Conservation (phyloP, 805 yeast genomes). For the Schizosaccharomyces lindneri region DNA sequence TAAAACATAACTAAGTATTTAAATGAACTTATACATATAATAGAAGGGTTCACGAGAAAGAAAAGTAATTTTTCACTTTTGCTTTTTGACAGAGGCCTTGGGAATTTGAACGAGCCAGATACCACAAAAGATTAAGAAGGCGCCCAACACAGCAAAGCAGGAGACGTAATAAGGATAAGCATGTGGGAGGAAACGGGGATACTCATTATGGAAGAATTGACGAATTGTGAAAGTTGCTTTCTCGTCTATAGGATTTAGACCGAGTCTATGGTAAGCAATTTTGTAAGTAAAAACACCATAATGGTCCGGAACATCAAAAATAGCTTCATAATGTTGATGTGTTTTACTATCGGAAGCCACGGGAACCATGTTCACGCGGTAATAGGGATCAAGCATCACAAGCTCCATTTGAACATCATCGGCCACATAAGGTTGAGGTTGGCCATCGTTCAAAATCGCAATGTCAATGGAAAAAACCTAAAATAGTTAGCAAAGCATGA, state of each 20-base stretch:
- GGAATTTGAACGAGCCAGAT: slow-evolving; percentile 16
- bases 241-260: slow-evolving; percentile 42
- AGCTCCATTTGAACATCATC: slow-evolving; percentile 60
- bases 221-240: slow-evolving; percentile 57
- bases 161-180: slow-evolving; percentile 75
- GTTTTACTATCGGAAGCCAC: slow-evolving; percentile 14
- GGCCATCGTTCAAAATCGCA: slow-evolving; percentile 21
- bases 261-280: slow-evolving; percentile 54
- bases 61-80: neutral
- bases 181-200: slow-evolving; percentile 67
- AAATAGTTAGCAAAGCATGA: neutral
- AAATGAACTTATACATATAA: too few species aligned
- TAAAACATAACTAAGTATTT: too few species aligned
- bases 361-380: slow-evolving; percentile 28
- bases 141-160: slow-evolving; percentile 38
- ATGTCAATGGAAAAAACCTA: slow-evolving; percentile 22
- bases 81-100: neutral
- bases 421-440: slow-evolving; percentile 45
- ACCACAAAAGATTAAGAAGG: slow-evolving; percentile 58
- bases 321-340: slow-evolving; percentile 18
- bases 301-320: slow-evolving; percentile 69
- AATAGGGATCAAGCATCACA: slow-evolving; percentile 84
- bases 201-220: slow-evolving; percentile 89
- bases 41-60: too few species aligned
- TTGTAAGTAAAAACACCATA: slow-evolving; percentile 87